These are phyloP conservation scores for Penicillium taxi DNA, from an alignment of 495 filamentous ascomycete species.

Conservation along the genomic window DNA sequence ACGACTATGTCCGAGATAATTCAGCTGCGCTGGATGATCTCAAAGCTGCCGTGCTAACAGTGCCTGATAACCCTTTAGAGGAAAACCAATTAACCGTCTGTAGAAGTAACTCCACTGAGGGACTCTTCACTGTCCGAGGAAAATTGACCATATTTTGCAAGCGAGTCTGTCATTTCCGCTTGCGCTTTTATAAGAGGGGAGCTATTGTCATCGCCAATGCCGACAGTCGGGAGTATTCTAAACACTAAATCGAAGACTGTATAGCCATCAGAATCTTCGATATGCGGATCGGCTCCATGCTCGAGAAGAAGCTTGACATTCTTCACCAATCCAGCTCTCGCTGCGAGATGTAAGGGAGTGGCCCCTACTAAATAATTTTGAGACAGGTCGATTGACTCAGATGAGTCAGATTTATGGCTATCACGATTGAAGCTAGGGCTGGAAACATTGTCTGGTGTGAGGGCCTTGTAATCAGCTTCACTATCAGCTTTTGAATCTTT, in stretches of 20 bases:
- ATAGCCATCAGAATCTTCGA: conserved; percentile 1
- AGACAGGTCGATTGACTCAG: background rate
- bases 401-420: too few relatives aligned
- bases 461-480: background rate
- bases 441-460: too few relatives aligned
- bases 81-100: too few relatives aligned
- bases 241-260: conserved; percentile 2
- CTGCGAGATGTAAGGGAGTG: conserved; percentile 5
- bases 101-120: too few relatives aligned
- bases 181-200: background rate
- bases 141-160: background rate
- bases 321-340: background rate
- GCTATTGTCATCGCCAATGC: background rate
- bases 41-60: too few relatives aligned
- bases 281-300: conserved; percentile 2
- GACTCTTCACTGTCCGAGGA: background rate
- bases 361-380: background rate
- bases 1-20: too few relatives aligned
- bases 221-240: too few relatives aligned
- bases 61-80: too few relatives aligned
- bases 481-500: too few relatives aligned
- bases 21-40: too few relatives aligned
- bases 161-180: background rate
- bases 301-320: conserved; percentile 5
- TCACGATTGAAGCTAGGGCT: too few relatives aligned